Base-by-base conservation (phyloP, 495 filamentous ascomycete genomes). In the Podospora pseudopauciseta region DNA sequence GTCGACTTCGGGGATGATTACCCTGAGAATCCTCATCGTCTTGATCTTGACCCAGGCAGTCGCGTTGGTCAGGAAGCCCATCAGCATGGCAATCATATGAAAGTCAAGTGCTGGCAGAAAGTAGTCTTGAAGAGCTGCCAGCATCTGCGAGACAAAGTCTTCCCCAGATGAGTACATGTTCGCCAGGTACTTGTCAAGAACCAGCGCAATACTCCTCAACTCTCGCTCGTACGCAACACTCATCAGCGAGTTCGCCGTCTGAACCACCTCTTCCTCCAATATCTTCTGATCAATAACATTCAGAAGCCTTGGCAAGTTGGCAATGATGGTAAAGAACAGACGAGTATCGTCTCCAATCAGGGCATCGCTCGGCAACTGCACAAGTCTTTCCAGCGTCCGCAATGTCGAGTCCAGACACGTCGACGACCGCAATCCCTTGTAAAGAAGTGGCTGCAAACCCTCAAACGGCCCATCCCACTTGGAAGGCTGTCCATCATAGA, bases 391-490 rank as follows among this genome's bases (percentile, higher is more conserved):
- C 59, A 98, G 81, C 0, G 92, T 83, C 67, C 85, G 82, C n/a
- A 98, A 80, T 5, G 94, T 92, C 60, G 87, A 82, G 32, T 91
- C 87, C 18, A 96, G 84, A 56, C 91, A 94, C 39, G 87, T 74
- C 0, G 91, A 93, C n/a, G 94, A 97, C 67, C 94, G 89, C 57
- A 97, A 79, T 5, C 95, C 95, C 76, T 97, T 97, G 80, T 96
- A 92, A 5, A 98, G 82, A 32, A 97, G 79, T 20, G 89, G 85
- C 67, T 96, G 91, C 55, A 98, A 80, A 6, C 95, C 94, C 72
- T 96, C 91, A 73, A 97, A 97, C 4, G 80, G 80, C 16, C 93
- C 92, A 70, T 97, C 92, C 96, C 95, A 98, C 67, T 89, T 91
- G 4, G 88, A 84, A 3, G 95, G 94, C 68, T 90, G 90, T 57